Evolutionary conservation across 169 alveolate species (phyloP).

Genomic region (Babesia ovis): DNA sequence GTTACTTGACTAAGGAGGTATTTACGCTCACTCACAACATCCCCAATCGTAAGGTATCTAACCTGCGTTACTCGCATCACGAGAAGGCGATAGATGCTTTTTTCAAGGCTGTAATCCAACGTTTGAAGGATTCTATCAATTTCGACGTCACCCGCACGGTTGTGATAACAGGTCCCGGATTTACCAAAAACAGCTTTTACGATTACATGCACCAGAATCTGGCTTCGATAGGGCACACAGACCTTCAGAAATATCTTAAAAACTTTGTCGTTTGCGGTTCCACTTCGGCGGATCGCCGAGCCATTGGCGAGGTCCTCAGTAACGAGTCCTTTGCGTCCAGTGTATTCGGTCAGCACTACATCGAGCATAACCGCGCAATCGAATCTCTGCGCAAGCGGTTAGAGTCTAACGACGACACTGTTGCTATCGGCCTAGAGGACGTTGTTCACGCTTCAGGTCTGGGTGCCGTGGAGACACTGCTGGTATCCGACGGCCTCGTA

Average conservation of each 20-base stretch:
- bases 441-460: constrained; percentile 23
- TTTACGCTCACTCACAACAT: constrained; percentile 54
- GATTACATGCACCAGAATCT: constrained; percentile 41
- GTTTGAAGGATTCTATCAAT: constrained; percentile 14
- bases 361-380: constrained; percentile 48
- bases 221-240: constrained; percentile 17
- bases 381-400: constrained; percentile 42
- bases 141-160: constrained; percentile 46
- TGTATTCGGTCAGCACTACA: constrained; percentile 29
- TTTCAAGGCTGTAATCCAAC: constrained; percentile 34
- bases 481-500: constrained; percentile 66
- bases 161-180: constrained; percentile 66
- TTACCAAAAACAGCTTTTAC: constrained; percentile 47
- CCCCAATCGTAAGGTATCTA: constrained; percentile 42
- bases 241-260: constrained; percentile 26
- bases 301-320: constrained; percentile 54
- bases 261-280: constrained; percentile 55
- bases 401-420: constrained; percentile 48
- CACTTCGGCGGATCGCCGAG: constrained; percentile 54
- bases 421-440: constrained; percentile 55
- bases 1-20: constrained; percentile 52
- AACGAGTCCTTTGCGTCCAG: constrained; percentile 33
- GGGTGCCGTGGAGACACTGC: constrained; percentile 71
- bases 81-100: constrained; percentile 47
- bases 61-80: constrained; percentile 27